These are phyloP conservation scores for Hypocreales sp. DNA, from an alignment of 2,329 filamentous ascomycete species.

Conservation along the genomic window DNA sequence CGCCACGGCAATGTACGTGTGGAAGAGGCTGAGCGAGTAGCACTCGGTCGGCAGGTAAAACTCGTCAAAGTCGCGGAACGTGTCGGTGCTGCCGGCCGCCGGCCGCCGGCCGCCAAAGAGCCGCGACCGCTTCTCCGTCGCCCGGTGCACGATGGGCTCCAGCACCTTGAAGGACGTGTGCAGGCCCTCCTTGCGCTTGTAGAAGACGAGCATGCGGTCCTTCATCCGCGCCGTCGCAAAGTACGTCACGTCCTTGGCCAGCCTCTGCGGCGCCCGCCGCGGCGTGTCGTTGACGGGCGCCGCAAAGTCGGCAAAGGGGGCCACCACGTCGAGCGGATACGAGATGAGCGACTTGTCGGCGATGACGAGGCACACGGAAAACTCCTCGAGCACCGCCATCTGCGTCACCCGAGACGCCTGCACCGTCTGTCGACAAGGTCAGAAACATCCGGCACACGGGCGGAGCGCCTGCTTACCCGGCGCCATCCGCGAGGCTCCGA, in stretches of 20 bases:
- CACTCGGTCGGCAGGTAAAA: constrained; percentile 97
- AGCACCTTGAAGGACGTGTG: constrained; percentile 94
- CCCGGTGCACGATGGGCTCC: constrained; percentile 89
- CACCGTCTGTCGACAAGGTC: too few relatives aligned
- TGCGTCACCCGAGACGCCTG: constrained; percentile 69
- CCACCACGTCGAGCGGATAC: constrained; percentile 81
- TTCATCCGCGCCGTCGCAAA: constrained; percentile 96
- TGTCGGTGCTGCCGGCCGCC: constrained; percentile 65
- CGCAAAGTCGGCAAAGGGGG: constrained; percentile 44
- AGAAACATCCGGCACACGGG: too few relatives aligned
- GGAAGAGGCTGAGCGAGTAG: constrained; percentile 90
- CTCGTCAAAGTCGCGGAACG: constrained; percentile 96
- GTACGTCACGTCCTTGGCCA: constrained; percentile 89
- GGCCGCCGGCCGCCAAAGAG: constrained; percentile 42
- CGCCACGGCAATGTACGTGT: constrained; percentile 80
- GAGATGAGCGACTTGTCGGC: constrained; percentile 84
- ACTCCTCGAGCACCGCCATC: constrained; percentile 88
- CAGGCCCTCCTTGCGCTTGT: constrained; percentile 87
- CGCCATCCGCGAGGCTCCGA: constrained; percentile 84
- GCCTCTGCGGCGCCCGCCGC: constrained; percentile 76
- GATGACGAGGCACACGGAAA: constrained; percentile 81
- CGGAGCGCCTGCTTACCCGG: constrained; percentile 66
- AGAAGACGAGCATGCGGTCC: constrained; percentile 84
- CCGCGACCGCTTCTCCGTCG: constrained; percentile 66
- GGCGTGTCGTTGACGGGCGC: constrained; percentile 53